A percentile compares a stretch with the other conserved stretches of the same genome.
Evolutionary conservation across 345 rosid genomes (phyloP).

Genomic region (Corchorus olitorius): DNA sequence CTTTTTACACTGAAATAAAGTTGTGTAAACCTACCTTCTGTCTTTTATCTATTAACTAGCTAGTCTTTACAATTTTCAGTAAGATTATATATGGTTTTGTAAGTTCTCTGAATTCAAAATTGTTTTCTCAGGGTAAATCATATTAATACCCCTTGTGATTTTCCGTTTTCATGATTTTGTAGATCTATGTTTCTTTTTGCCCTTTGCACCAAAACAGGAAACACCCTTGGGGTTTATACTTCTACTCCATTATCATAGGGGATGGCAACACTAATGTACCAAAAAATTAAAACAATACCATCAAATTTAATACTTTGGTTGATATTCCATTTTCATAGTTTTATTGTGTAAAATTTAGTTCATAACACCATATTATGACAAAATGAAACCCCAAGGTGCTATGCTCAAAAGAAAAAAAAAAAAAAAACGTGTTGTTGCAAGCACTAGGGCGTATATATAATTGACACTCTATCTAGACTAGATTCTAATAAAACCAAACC

Average conservation of each 20-base stretch:
- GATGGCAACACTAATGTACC: not conserved
- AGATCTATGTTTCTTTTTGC: too few species aligned
- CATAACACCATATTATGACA: not conserved
- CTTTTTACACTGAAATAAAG: too few species aligned
- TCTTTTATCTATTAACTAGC: too few species aligned
- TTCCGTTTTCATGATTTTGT: too few species aligned
- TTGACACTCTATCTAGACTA: not conserved
- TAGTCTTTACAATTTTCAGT: too few species aligned
- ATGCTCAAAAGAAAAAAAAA: not conserved
- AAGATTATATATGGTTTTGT: too few species aligned
- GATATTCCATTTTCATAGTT: not conserved
- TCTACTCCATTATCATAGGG: not conserved
- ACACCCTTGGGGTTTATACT: not conserved
- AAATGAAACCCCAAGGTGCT: constrained; percentile 8
- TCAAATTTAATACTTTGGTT: not conserved
- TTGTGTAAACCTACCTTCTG: too few species aligned
- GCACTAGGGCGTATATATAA: not conserved
- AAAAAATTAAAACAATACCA: not conserved
- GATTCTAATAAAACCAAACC: not conserved
- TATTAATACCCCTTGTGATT: too few species aligned
- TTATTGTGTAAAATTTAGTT: not conserved
- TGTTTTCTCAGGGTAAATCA: too few species aligned
- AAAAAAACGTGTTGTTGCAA: not conserved
- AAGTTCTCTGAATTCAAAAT: too few species aligned
- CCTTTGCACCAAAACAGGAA: too few species aligned